phyloP scores from a whole-genome alignment of 202 grass and related monocot species.

The Eragrostis tef region DNA sequence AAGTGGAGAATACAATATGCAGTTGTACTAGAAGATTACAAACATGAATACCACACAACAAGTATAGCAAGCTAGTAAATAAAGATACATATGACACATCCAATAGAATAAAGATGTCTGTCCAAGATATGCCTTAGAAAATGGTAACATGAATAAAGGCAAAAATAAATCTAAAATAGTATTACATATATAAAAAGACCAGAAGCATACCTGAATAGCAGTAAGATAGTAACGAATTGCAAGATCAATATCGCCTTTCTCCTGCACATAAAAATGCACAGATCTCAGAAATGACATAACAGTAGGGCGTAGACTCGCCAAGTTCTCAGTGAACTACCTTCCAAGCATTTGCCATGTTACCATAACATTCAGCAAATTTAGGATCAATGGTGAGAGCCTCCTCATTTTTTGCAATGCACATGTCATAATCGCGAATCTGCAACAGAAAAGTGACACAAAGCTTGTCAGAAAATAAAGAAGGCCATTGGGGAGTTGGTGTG shows the following conservation, averaged over 20 bases:
- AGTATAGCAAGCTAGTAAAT: conserved; percentile 28
- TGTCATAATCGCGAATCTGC: conserved; percentile 79
- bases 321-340: conserved; percentile 57
- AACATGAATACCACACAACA: neutral
- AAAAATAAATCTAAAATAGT: neutral
- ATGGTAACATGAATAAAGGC: neutral
- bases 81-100: conserved; percentile 6
- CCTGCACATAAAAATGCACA: conserved; percentile 48
- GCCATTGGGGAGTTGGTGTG: too few species aligned
- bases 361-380: conserved; percentile 76
- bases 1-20: neutral
- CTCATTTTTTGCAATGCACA: conserved; percentile 83
- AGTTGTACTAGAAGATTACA: neutral
- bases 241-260: conserved; percentile 81
- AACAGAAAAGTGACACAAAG: conserved; percentile 35
- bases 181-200: neutral
- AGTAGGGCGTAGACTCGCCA: neutral
- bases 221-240: conserved; percentile 75
- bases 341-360: conserved; percentile 96
- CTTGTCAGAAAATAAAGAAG: conserved; percentile 1
- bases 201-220: conserved; percentile 67
- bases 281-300: neutral
- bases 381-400: conserved; percentile 83
- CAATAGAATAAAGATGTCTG: neutral
- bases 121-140: neutral